Conservation (phyloP, 2,329 filamentous ascomycete species). For the Bipolaris gigantea region DNA sequence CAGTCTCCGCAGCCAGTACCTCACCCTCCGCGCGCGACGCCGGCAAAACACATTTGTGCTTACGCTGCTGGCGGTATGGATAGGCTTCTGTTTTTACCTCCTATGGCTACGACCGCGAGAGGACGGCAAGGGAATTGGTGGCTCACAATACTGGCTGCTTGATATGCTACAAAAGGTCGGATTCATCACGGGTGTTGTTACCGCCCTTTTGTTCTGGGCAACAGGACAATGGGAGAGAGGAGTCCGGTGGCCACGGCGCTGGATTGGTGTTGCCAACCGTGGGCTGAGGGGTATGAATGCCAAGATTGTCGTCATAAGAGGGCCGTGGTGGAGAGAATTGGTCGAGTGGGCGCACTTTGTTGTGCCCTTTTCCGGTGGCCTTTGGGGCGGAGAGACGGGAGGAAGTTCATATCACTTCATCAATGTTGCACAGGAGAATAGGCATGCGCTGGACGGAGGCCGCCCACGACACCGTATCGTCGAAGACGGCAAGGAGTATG, state of each 20-base stretch:
- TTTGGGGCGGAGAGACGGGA: slow-evolving; percentile 51
- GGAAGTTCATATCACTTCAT: slow-evolving; percentile 76
- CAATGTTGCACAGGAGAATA: slow-evolving; percentile 57
- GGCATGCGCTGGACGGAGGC: slow-evolving; percentile 25
- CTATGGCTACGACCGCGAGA: slow-evolving; percentile 95
- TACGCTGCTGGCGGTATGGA: slow-evolving; percentile 77
- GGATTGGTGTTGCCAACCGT: slow-evolving; percentile 86
- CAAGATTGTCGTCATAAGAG: slow-evolving; percentile 87
- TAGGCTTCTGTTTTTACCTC: slow-evolving; percentile 81
- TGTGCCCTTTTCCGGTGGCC: slow-evolving; percentile 64
- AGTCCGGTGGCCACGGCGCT: slow-evolving; percentile 88
- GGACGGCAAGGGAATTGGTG: slow-evolving; percentile 87
- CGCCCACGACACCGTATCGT: slow-evolving; percentile 43
- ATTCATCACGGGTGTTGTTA: slow-evolving; percentile 87
- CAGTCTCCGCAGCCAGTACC: slow-evolving; percentile 87
- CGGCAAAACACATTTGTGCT: slow-evolving; percentile 94
- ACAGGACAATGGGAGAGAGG: slow-evolving; percentile 97
- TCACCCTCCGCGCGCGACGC: slow-evolving; percentile 82
- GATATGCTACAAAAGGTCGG: slow-evolving; percentile 89
- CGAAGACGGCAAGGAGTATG: slow-evolving; percentile 63
- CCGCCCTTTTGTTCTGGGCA: slow-evolving; percentile 83
- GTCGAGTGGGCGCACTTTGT: slow-evolving; percentile 74
- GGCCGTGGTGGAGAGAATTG: slow-evolving; percentile 78
- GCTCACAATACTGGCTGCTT: slow-evolving; percentile 94
- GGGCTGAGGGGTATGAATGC: slow-evolving; percentile 91